phyloP scores from a whole-genome alignment of 371 early-diverging fungal species.

The Basidiobolus meristosporus region DNA sequence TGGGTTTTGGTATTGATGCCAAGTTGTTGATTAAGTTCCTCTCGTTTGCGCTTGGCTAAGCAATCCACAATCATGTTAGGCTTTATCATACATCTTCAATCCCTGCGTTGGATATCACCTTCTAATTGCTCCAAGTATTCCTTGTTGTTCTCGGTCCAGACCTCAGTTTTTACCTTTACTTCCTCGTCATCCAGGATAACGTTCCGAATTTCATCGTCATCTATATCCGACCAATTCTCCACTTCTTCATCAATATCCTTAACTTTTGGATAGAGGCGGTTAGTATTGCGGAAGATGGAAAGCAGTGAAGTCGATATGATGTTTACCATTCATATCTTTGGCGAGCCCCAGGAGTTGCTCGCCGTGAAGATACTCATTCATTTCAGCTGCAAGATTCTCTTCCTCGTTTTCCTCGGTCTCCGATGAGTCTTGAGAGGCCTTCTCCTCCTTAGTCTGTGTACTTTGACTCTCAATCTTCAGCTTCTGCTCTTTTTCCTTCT shows the following conservation, averaged over 20 bases:
- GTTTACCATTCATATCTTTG: conserved; percentile 5
- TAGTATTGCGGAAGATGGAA: not conserved
- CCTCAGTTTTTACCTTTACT: conserved; percentile 44
- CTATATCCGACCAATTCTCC: conserved; percentile 21
- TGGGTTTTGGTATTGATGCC: conserved; percentile 12
- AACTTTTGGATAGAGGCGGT: not conserved
- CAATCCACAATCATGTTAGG: not conserved
- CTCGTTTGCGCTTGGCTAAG: conserved; percentile 10
- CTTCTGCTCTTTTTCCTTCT: conserved; percentile 9
- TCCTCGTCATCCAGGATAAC: conserved; percentile 55
- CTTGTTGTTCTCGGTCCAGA: conserved; percentile 75
- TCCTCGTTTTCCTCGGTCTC: conserved; percentile 10
- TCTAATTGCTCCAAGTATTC: conserved; percentile 68
- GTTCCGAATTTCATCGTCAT: conserved; percentile 57
- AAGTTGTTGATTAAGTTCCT: conserved; percentile 23
- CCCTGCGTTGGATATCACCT: conserved; percentile 9
- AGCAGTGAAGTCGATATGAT: not conserved
- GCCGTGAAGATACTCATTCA: conserved; percentile 16
- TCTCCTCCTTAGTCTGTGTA: not conserved
- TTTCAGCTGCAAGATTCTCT: conserved; percentile 16
- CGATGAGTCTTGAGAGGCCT: conserved; percentile 1
- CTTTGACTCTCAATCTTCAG: conserved; percentile 7
- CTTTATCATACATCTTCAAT: too few relatives aligned
- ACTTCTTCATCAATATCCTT: conserved; percentile 2
- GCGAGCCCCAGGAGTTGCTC: conserved; percentile 9